A percentile compares a stretch with the other conserved stretches of the same genome.
Conservation (phyloP, 2,329 filamentous ascomycete species). For the Aspergillus pseudoterreus region DNA sequence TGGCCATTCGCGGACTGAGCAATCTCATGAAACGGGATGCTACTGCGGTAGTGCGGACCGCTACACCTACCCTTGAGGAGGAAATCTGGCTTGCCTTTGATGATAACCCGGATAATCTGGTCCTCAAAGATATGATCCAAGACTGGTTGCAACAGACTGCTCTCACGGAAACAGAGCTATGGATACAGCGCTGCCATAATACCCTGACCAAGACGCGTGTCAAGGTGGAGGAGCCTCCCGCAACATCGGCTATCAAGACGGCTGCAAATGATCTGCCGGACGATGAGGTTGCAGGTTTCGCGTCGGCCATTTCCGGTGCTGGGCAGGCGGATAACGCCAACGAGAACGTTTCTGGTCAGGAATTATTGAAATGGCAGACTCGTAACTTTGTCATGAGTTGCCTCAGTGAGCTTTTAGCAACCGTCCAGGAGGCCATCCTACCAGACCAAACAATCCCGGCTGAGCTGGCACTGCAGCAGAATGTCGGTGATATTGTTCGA, state of each 20-base stretch:
- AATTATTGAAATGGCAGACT: conserved; percentile 92
- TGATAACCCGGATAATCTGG: conserved; percentile 67
- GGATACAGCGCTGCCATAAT: conserved; percentile 84
- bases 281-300: conserved; percentile 95
- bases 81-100: conserved; percentile 90
- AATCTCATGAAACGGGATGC: conserved; percentile 94
- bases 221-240: conserved; percentile 52
- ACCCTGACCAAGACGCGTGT: conserved; percentile 83
- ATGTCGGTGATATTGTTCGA: conserved; percentile 85
- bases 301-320: conserved; percentile 62
- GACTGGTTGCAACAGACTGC: conserved; percentile 95
- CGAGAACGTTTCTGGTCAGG: conserved; percentile 62
- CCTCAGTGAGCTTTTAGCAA: conserved; percentile 74
- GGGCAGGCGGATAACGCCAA: conserved; percentile 55
- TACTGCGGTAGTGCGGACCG: conserved; percentile 72
- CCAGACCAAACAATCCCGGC: conserved; percentile 75
- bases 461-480: conserved; percentile 73
- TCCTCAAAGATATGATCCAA: conserved; percentile 79
- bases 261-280: conserved; percentile 78
- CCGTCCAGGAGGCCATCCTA: conserved; percentile 74
- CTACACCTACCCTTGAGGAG: conserved; percentile 77
- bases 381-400: conserved; percentile 90
- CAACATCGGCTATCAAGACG: conserved; percentile 35
- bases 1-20: conserved; percentile 82
- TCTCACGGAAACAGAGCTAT: conserved; percentile 71